Evolutionary conservation across 176 grass and related monocot genomes (phyloP).

Genomic region (Carex kokanica): DNA sequence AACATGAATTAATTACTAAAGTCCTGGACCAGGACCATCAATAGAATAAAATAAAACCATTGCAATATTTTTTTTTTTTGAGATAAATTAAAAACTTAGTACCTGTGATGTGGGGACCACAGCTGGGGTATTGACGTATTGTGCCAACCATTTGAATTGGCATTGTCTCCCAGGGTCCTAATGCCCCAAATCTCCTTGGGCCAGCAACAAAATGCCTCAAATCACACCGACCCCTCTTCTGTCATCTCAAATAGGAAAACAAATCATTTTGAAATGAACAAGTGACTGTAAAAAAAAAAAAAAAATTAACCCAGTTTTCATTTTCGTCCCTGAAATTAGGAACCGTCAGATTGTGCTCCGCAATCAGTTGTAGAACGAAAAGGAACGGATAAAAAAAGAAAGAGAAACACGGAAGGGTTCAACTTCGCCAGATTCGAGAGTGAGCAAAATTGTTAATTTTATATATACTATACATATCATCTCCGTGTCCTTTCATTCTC

Average conservation of each 20-base stretch:
- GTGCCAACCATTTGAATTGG: slow-evolving; percentile 17
- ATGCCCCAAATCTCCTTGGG: slow-evolving; percentile 24
- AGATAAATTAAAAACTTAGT: neutral
- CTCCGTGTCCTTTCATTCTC: too few species aligned
- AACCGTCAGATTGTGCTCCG: too few species aligned
- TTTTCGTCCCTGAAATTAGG: neutral
- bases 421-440: too few species aligned
- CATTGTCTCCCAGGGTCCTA: neutral
- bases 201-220: neutral
- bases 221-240: neutral
- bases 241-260: neutral
- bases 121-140: neutral
- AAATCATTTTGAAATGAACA: neutral
- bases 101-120: neutral
- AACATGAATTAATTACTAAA: slow-evolving; percentile 11
- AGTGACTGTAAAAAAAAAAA: neutral
- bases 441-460: too few species aligned
- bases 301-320: neutral
- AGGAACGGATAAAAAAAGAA: too few species aligned
- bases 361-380: too few species aligned
- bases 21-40: neutral
- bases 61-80: neutral
- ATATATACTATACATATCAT: too few species aligned
- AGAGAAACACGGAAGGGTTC: too few species aligned
- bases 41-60: slow-evolving; percentile 18